Conservation (phyloP, 2,329 filamentous ascomycete genomes). For the Coniochaeta sp. region DNA sequence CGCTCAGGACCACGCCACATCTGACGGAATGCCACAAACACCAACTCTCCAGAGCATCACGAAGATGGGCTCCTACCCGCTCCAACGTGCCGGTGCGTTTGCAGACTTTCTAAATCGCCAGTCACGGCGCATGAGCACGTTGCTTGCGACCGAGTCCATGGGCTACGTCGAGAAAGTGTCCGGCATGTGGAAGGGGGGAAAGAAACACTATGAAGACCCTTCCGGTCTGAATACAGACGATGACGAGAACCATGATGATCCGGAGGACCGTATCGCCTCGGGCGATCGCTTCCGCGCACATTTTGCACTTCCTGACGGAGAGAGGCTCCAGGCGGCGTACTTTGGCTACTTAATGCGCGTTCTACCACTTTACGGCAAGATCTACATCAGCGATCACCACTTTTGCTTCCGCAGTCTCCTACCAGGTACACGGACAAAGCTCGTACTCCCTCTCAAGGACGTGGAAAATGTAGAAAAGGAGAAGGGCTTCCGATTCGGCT, state of each 20-base stretch:
- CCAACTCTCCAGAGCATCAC: constrained; percentile 44
- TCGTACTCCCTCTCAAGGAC: constrained; percentile 84
- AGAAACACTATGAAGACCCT: constrained; percentile 74
- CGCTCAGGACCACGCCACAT: constrained; percentile 24
- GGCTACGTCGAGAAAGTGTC: constrained; percentile 95
- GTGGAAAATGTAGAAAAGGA: constrained; percentile 92
- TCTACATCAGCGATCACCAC: constrained; percentile 81
- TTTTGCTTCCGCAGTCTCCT: constrained; percentile 92
- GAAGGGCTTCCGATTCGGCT: constrained; percentile 88
- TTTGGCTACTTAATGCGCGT: constrained; percentile 90
- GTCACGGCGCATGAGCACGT: constrained; percentile 71
- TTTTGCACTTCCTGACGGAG: constrained; percentile 78
- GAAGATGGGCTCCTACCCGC: constrained; percentile 63
- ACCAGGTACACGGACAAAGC: constrained; percentile 82
- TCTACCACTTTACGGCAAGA: constrained; percentile 88
- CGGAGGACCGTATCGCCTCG: constrained; percentile 58
- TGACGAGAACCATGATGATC: constrained; percentile 42
- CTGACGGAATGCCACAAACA: constrained; percentile 13
- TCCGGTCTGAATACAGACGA: constrained; percentile 44
- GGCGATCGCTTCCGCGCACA: constrained; percentile 82
- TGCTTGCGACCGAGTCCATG: constrained; percentile 87
- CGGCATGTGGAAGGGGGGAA: constrained; percentile 90
- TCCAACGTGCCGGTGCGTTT: constrained; percentile 76
- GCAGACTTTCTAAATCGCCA: constrained; percentile 75
- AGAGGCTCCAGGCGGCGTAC: constrained; percentile 81